Evolutionary conservation across 1,139 yeast species (phyloP), one percentile per base, ranked within the genome.

Genomic region (Debaryomycetaceae sp.): DNA sequence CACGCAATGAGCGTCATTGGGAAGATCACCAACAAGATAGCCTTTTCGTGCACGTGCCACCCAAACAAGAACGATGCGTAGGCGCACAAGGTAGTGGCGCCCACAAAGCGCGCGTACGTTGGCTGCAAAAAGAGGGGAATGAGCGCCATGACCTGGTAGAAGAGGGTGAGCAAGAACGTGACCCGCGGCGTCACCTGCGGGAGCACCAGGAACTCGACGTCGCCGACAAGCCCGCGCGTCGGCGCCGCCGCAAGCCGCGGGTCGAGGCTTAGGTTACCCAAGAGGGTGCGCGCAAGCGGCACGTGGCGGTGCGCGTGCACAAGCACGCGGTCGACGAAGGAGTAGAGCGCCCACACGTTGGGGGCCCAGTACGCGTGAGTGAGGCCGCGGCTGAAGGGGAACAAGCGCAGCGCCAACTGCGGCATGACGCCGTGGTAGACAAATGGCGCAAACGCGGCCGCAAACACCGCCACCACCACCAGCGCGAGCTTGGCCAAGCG

Each of bases 321-420:
- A 34, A 89, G 63, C 1, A 80, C 50, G 37, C 95, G 68, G 56
- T 91, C 99, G n/a, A 70, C 41, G 43, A 85, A 83, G 1, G 96
- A 84, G 55, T 91, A 91, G 9, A 91, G 46, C 0, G 98, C 96
- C 99, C 99, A 91, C 32, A 88, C 65, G 46, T 91, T 91, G 4
- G 98, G 98, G 1, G 98, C 98, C 98, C 98, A 91, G 58, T 93
- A 93, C 0, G 97, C 96, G 56, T 93, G 98, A 4, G 96, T 91
- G 24, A 93, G 67, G 1, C 98, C 98, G 49, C 98, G 71, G 31
- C 95, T 83, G 51, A 91, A 91, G 4, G 98, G 98, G 57, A 91
- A 91, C 24, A 93, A 58, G 30, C 98, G 65, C 4, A 64, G 53
- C 9, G 85, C 31, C 12, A 91, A 58, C 40, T 85, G 77, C 1